Conservation (phyloP, 208 protist genomes). For the Acanthamoeba sp. region DNA sequence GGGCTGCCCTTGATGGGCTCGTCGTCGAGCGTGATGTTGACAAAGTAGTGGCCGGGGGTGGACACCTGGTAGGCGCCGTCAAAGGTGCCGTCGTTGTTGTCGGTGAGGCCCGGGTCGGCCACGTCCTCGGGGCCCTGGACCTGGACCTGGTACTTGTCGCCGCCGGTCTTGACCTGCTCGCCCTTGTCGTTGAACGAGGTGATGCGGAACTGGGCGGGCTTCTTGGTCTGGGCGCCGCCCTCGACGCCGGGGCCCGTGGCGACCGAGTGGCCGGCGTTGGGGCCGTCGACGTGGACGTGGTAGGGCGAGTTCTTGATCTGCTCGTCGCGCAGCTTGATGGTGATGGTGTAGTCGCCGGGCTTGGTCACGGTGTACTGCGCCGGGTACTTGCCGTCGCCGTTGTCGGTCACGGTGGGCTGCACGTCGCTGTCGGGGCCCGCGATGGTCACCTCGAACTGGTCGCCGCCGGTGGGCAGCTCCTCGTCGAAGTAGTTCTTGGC, state of each 20-base stretch:
- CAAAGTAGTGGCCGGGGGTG: conserved; percentile 79
- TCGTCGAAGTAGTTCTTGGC: conserved; percentile 84
- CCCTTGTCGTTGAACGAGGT: conserved; percentile 75
- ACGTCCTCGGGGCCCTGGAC: conserved; percentile 74
- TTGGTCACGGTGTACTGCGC: conserved; percentile 81
- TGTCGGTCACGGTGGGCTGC: conserved; percentile 79
- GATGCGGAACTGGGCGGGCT: conserved; percentile 66
- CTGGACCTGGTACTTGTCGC: conserved; percentile 73
- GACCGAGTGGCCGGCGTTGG: conserved; percentile 71
- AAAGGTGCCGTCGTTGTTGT: conserved; percentile 86
- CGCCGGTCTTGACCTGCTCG: conserved; percentile 67
- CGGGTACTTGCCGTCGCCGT: conserved; percentile 86
- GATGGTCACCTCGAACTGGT: conserved; percentile 81
- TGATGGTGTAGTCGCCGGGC: conserved; percentile 81
- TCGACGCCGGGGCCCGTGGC: conserved; percentile 75
- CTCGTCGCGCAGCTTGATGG: conserved; percentile 76
- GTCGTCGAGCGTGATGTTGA: conserved; percentile 81
- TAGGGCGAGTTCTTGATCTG: conserved; percentile 74
- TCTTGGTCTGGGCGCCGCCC: conserved; percentile 55
- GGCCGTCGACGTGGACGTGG: conserved; percentile 69
- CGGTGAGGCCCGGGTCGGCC: conserved; percentile 77
- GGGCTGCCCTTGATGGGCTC: conserved; percentile 79
- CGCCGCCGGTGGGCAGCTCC: conserved; percentile 82
- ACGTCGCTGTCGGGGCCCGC: conserved; percentile 81
- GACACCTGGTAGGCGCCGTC: conserved; percentile 80